Evolutionary conservation across 306 rosid species (phyloP).

Genomic region (Medicago lupulina): DNA sequence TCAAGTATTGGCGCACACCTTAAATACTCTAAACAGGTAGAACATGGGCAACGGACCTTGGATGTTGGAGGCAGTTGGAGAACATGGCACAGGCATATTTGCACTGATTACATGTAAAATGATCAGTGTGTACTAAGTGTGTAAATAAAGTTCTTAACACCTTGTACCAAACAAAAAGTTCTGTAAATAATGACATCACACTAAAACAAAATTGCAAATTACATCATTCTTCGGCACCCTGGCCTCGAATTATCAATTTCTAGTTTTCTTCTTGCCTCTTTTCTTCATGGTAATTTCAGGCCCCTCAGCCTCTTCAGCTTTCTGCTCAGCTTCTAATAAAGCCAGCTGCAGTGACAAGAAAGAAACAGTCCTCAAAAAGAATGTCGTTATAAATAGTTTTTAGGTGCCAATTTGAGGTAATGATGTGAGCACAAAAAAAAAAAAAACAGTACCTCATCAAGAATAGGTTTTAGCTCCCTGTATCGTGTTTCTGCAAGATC

Average conservation of each 20-base stretch:
- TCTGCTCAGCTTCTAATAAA: conserved; percentile 88
- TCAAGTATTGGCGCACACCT: not conserved
- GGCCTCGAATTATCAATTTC: conserved; percentile 45
- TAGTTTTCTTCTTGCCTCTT: conserved; percentile 86
- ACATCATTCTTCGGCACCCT: conserved; percentile 37
- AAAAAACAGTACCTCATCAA: conserved; percentile 74
- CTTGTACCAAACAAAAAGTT: not conserved
- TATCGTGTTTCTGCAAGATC: conserved; percentile 91
- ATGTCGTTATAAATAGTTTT: conserved; percentile 18
- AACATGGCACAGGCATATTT: not conserved
- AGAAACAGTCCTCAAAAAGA: conserved; percentile 2
- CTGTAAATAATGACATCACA: conserved; percentile 38
- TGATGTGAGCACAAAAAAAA: conserved; percentile 24
- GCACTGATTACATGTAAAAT: conserved; percentile 23
- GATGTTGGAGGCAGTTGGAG: not conserved
- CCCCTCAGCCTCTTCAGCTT: conserved; percentile 87
- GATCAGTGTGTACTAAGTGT: conserved; percentile 16
- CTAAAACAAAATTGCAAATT: conserved; percentile 52
- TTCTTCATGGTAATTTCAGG: conserved; percentile 76
- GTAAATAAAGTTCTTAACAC: conserved; percentile 5
- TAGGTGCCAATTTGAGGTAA: not conserved
- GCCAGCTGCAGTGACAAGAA: conserved; percentile 68
- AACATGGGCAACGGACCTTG: not conserved
- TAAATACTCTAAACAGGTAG: not conserved
- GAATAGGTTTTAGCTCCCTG: conserved; percentile 94